Base-by-base conservation (phyloP, 495 filamentous ascomycete species). In the Penicillium canariense region DNA sequence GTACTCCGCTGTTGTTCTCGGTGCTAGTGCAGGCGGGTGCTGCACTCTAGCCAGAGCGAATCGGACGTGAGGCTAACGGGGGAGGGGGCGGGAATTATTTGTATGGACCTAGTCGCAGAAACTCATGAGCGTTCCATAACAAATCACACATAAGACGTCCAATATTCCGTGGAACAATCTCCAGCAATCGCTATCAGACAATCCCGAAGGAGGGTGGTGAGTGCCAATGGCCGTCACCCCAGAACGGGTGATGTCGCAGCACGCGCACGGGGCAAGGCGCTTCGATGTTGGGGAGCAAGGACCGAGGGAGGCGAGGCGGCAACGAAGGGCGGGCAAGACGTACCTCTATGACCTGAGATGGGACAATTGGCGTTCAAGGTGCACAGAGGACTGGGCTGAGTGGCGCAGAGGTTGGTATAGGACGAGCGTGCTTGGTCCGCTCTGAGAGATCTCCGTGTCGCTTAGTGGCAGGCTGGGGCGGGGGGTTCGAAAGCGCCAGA, bases 371-470 rank as follows among this genome's bases (percentile, higher is more conserved):
- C 25, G 34, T 48, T 27, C 40, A 26, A 49, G 40, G 32, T 36
- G 44, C 26, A 32, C 44, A 42, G 35, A 35, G 28, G 27, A 50
- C 35, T 51, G 49, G 22, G 3, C 39, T 12, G 42, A 43, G 35
- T 28, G 39, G 66, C 60, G 61, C 36, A 59, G 61, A 56, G 48
- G 68, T 63, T 52, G 59, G 60, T 67, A 65, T 69, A 46, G 63
- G 66, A 61, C 58, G 55, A 54, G 66, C 63, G 63, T 70, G 61
- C 63, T 67, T 55, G 66, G 58, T 63, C 63, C 58, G 63, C 65
- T 65, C 57, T 62, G 63, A 56, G 61, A 58, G 67, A 72, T 72
- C 62, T 73, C 71, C 67, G 71, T 74, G 74, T 75, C 74, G 72
- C 72, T 75, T 74, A 75, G 73, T 72, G 66, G 68, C 62, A 69